Percentiles rank a stretch among this genome's conserved stretches.
Conservation (phyloP, 441 rosid genomes). For the Euphorbia corollata region DNA sequence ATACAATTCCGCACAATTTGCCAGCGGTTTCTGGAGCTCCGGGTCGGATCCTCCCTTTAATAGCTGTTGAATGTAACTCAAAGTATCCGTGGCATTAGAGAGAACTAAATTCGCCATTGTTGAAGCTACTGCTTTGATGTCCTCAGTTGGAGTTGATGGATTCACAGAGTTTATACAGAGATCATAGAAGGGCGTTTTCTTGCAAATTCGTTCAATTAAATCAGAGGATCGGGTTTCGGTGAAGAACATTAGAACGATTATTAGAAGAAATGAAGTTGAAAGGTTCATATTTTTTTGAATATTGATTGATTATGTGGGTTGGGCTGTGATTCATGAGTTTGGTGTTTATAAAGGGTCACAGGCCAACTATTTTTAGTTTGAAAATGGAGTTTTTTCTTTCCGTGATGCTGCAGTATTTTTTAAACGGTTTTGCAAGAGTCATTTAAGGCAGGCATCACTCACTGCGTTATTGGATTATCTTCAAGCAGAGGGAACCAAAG, state of each 20-base stretch:
- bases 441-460: slow-evolving; percentile 58
- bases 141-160: slow-evolving; percentile 25
- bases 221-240: slow-evolving; percentile 25
- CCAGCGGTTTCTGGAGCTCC: slow-evolving; percentile 50
- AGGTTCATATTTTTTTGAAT: too few species aligned
- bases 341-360: too few species aligned
- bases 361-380: too few species aligned
- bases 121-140: slow-evolving; percentile 44
- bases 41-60: slow-evolving; percentile 43
- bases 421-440: slow-evolving; percentile 92
- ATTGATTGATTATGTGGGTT: too few species aligned
- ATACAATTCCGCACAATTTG: slow-evolving; percentile 69
- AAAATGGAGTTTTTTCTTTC: too few species aligned
- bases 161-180: slow-evolving; percentile 47
- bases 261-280: too few species aligned
- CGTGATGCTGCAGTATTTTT: too few species aligned
- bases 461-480: slow-evolving; percentile 74
- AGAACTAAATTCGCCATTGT: slow-evolving; percentile 40
- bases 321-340: too few species aligned
- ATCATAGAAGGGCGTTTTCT: slow-evolving; percentile 56
- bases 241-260: slow-evolving; percentile 12
- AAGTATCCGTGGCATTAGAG: slow-evolving; percentile 47
- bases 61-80: slow-evolving; percentile 39
- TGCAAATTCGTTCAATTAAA: slow-evolving; percentile 47
- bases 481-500: slow-evolving; percentile 39